These are phyloP conservation scores for Aspergillus sparsus DNA, from an alignment of 495 filamentous ascomycete species.

Conservation along the genomic window DNA sequence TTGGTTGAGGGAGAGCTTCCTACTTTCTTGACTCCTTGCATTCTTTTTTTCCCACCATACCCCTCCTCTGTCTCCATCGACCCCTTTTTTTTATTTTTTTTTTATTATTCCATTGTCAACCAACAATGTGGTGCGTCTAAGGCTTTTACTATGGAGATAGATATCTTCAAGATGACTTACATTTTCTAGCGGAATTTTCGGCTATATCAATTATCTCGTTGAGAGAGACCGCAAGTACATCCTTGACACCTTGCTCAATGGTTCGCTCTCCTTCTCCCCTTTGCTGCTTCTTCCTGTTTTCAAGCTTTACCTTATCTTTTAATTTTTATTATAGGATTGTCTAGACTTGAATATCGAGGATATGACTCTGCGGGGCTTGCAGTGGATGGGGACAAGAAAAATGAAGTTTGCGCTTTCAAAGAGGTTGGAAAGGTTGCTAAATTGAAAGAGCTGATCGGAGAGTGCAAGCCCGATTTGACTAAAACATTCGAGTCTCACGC, in stretches of 20 bases:
- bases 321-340: slow-evolving; percentile 58
- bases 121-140: slow-evolving; percentile 41
- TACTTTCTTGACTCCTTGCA: not conserved
- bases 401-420: slow-evolving; percentile 95
- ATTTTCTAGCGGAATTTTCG: slow-evolving; percentile 85
- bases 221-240: slow-evolving; percentile 97
- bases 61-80: slow-evolving; percentile 4
- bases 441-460: slow-evolving; percentile 87
- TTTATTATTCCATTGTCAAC: slow-evolving; percentile 2
- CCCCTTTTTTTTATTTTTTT: slow-evolving; percentile 4
- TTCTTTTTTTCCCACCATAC: not conserved
- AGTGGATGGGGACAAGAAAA: slow-evolving; percentile 97
- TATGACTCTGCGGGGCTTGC: slow-evolving; percentile 97
- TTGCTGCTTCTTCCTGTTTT: not conserved
- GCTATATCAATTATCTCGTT: slow-evolving; percentile 87
- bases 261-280: slow-evolving; percentile 47
- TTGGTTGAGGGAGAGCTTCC: not conserved
- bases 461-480: slow-evolving; percentile 76
- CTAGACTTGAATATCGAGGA: slow-evolving; percentile 89
- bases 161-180: slow-evolving; percentile 2
- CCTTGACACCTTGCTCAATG: slow-evolving; percentile 93
- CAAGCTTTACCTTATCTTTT: not conserved
- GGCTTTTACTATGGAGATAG: not conserved
- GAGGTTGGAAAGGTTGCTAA: slow-evolving; percentile 99
- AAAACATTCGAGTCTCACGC: slow-evolving; percentile 96